phyloP scores from a whole-genome alignment of 2,329 filamentous ascomycete species.

The Chrysosporium keratinophilum region DNA sequence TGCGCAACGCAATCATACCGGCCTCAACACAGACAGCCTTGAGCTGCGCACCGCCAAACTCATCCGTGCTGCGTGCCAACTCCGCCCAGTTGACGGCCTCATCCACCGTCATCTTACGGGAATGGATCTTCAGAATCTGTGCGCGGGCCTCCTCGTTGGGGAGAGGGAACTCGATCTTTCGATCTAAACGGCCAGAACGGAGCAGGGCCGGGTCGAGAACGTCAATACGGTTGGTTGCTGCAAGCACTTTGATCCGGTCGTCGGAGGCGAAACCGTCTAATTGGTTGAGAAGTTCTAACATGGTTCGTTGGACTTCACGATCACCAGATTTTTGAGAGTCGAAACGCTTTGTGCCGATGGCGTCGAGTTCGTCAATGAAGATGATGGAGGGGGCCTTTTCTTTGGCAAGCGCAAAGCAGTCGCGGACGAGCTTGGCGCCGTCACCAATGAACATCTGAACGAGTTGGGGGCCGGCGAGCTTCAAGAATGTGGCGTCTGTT shows the following conservation, averaged over 20 bases:
- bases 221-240: constrained; percentile 88
- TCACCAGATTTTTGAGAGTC: constrained; percentile 97
- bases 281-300: constrained; percentile 97
- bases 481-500: constrained; percentile 96
- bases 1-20: constrained; percentile 94
- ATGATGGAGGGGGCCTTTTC: constrained; percentile 99
- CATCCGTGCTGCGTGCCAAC: constrained; percentile 89
- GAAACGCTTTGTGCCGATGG: constrained; percentile 97
- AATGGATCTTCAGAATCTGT: constrained; percentile 95
- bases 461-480: constrained; percentile 91
- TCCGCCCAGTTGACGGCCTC: constrained; percentile 91
- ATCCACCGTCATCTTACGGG: constrained; percentile 95
- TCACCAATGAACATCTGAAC: constrained; percentile 99
- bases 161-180: constrained; percentile 96
- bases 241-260: constrained; percentile 91
- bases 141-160: constrained; percentile 96
- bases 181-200: constrained; percentile 81
- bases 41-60: constrained; percentile 94
- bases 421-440: constrained; percentile 90
- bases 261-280: constrained; percentile 95
- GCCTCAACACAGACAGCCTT: constrained; percentile 99
- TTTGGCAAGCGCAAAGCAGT: constrained; percentile 94
- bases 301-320: constrained; percentile 93
- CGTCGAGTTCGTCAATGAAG: constrained; percentile 97
- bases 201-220: constrained; percentile 86